These are phyloP conservation scores for Geotrichum europaeum DNA, from an alignment of 1,139 yeast genomes.

Conservation along the genomic window DNA sequence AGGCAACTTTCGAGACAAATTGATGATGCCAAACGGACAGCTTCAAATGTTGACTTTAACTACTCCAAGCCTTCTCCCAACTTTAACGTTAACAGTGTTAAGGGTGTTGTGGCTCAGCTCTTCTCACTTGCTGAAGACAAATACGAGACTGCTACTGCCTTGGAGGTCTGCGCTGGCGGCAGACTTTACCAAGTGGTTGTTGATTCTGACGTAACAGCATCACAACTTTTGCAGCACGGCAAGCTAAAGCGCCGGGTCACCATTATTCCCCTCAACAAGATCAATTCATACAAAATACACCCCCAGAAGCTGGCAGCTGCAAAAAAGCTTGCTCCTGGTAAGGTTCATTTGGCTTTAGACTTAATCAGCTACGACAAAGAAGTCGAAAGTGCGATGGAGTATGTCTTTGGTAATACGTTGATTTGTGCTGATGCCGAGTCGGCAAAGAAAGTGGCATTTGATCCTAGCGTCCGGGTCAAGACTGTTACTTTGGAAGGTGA, in stretches of 20 bases:
- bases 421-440: conserved; percentile 83
- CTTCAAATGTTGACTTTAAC: conserved; percentile 70
- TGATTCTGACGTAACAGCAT: conserved; percentile 77
- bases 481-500: conserved; percentile 95
- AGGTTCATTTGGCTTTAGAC: conserved; percentile 82
- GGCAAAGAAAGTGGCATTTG: conserved; percentile 82
- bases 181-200: conserved; percentile 86
- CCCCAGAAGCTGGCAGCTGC: conserved; percentile 44
- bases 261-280: conserved; percentile 85
- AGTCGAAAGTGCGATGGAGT: conserved; percentile 78
- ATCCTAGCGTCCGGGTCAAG: conserved; percentile 70
- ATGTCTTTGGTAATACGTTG: conserved; percentile 81
- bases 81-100: conserved; percentile 56
- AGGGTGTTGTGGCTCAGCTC: conserved; percentile 86
- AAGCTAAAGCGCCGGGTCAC: conserved; percentile 78
- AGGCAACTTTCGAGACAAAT: conserved; percentile 46
- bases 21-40: conserved; percentile 55
- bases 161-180: conserved; percentile 94
- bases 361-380: conserved; percentile 68
- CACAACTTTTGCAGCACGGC: conserved; percentile 74
- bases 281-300: conserved; percentile 45
- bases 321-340: conserved; percentile 65
- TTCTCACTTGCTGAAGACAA: conserved; percentile 59
- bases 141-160: conserved; percentile 64
- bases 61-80: conserved; percentile 55